These are phyloP conservation scores for Termitomyces sp. DNA, from an alignment of 768 basidiomycete species.

Conservation along the genomic window DNA sequence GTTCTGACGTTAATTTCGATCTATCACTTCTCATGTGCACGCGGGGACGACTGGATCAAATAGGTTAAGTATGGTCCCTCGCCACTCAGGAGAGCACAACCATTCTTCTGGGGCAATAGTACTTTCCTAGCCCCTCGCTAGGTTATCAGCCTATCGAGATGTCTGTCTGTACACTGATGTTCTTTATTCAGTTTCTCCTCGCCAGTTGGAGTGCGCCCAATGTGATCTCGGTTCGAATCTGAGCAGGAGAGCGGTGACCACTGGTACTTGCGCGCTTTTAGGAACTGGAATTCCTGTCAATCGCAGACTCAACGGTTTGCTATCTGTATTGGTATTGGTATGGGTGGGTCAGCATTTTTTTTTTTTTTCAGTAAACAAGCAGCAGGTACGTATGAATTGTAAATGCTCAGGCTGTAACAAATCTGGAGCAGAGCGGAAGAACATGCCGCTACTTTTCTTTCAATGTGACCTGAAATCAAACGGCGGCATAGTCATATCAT, in stretches of 20 bases:
- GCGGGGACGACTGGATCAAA: conserved; percentile 51
- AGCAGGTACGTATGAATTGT: too few relatives aligned
- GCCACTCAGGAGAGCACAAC: conserved; percentile 6
- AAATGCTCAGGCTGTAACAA: too few relatives aligned
- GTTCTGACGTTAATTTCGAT: conserved; percentile 58
- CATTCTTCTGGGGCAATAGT: conserved; percentile 42
- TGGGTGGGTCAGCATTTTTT: conserved; percentile 31
- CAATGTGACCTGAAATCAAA: too few relatives aligned
- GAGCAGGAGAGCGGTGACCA: conserved; percentile 38
- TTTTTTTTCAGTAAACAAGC: conserved; percentile 22
- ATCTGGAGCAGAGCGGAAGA: too few relatives aligned
- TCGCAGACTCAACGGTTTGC: conserved; percentile 36
- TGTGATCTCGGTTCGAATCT: conserved; percentile 18
- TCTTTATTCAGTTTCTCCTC: background rate
- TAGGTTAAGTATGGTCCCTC: conserved; percentile 26
- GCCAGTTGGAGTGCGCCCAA: conserved; percentile 14
- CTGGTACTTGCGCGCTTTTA: conserved; percentile 20
- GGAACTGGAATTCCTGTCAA: conserved; percentile 31
- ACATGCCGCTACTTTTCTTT: too few relatives aligned
- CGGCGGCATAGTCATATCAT: too few relatives aligned
- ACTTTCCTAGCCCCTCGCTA: conserved; percentile 47
- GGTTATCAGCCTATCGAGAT: conserved; percentile 19
- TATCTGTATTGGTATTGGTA: too few relatives aligned
- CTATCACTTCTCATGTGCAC: conserved; percentile 54
- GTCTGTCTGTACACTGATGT: background rate